A percentile compares a stretch with the other conserved stretches of the same genome.
These are phyloP conservation scores for Colletotrichum sp. DNA, from an alignment of 2,329 filamentous ascomycete genomes.

Conservation along the genomic window DNA sequence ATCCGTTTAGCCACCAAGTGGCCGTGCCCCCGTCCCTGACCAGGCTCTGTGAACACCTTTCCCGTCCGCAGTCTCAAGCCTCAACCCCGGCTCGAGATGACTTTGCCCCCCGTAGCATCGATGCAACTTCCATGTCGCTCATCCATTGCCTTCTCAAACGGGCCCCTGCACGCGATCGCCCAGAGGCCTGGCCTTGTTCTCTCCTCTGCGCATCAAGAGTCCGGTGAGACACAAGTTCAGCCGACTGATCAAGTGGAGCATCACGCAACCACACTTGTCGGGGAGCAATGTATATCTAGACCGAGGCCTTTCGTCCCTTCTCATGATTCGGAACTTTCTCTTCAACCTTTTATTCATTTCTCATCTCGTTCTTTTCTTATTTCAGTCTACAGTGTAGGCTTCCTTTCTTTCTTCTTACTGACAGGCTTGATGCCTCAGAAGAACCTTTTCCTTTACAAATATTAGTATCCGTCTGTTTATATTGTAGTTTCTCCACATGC, in stretches of 20 bases:
- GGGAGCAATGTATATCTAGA: slow-evolving; percentile 1
- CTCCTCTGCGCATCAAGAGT: background rate
- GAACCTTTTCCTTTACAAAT: background rate
- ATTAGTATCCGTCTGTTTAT: background rate
- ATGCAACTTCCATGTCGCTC: background rate
- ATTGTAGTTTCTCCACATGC: background rate
- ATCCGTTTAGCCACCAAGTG: background rate
- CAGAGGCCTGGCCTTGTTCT: background rate
- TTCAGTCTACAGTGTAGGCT: background rate
- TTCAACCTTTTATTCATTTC: background rate
- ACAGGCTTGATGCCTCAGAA: slow-evolving; percentile 13
- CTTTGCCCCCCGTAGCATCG: background rate
- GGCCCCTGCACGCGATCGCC: background rate
- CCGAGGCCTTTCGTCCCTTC: background rate
- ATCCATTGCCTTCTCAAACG: background rate
- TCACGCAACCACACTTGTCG: background rate
- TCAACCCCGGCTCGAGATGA: background rate
- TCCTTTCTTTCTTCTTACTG: background rate
- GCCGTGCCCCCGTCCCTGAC: background rate
- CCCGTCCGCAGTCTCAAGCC: background rate
- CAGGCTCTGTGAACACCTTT: background rate
- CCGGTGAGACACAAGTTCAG: background rate
- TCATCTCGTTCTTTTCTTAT: background rate
- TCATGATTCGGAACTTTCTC: background rate
- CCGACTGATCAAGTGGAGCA: background rate